Base-by-base conservation (phyloP, 2,329 filamentous ascomycete genomes). In the Fusarium hainanense region DNA sequence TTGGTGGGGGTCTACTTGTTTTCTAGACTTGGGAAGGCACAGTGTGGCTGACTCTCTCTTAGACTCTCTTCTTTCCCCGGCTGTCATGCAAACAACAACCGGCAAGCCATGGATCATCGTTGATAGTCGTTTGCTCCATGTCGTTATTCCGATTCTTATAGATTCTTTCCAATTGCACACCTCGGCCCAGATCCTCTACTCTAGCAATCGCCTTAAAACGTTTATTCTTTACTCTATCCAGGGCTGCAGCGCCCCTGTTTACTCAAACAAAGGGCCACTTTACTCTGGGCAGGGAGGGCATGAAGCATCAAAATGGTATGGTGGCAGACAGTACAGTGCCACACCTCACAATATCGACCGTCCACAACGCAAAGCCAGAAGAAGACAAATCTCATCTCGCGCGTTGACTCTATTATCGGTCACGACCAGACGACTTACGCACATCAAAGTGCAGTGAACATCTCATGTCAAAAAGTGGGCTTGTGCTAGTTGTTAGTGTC, bases 121-220 rank as follows among this genome's bases (percentile, higher is more conserved):
- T 59, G 58, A 70, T 70, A 68, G 58, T 46, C 42, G 40, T 59
- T 40, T 54, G 27, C 63, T 48, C 68, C 68, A 68, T 68, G 68
- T 65, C 58, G 28, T 64, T 70, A 70, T 65, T 46, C n/a, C 47
- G 30, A 28, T 54, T n/a, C 46, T 51, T 69, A 52, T 52, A 52
- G 34, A 52, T 42, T 49, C 49, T 57, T 58, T 54, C 30, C 41
- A 52, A 49, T 58, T 50, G 44, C 49, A 60, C 63, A 28, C 63
- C 64, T 50, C 51, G 23, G 52, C 20, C 54, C 54, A 23, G 27
- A 7, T 13, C 10, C 42, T n/a, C 27, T 47, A 47, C 64, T 58
- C 46, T 27, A 40, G 42, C 34, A 52, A 61, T 50, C 28, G 34
- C 46, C 44, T 50, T 37, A 50, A 41, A 67, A 21, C 28, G 32